Evolutionary conservation across 1,284 basidiomycete genomes (phyloP), one percentile per base, ranked within the genome.

Genomic region (Mycosarcoma maydis): DNA sequence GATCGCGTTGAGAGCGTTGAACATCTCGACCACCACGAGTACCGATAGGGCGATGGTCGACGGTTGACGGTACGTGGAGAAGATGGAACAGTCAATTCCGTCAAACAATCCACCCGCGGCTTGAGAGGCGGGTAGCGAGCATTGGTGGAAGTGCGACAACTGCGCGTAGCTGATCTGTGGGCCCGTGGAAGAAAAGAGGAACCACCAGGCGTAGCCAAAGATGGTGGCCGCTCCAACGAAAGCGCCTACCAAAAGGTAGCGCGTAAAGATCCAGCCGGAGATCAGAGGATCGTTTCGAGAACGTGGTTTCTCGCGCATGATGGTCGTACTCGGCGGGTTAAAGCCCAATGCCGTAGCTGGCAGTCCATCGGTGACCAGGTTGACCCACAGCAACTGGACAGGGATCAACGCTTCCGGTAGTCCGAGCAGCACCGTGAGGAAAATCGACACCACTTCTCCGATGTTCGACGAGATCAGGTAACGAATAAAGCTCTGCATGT

Each of bases 381-480:
- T 81, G 27, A 79, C 75, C 93, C 94, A 98, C 42, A 98, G 88
- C 39, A 98, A 86, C 86, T 98, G 96, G 13, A 98, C 94, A 23
- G 94, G 94, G 75, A 98, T 97, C 61, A 98, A 85, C 50, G 95
- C 95, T 83, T 98, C 96, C 17, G 96, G 95, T 94, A 98, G 96
- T 75, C 95, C 95, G 55, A 98, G 86, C 41, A 98, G 86, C 22
- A 98, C 95, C 3, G 95, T 98, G 73, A 98, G 84, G 86, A 98
- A 98, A 83, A 98, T 98, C 79, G 88, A 92, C 80, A 98, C 94
- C 68, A 98, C 95, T 83, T 97, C 94, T 65, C 95, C 94, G 80
- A 98, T 98, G 85, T 98, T 98, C 58, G 92, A 94, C 37, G 93
- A 96, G 83, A 98, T 85, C 49, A 86, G 73, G 76, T 87, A 84